A percentile compares a stretch with the other conserved stretches of the same genome.
phyloP scores from a whole-genome alignment of 2,329 filamentous ascomycete species.

The Calonectria leucothoes region DNA sequence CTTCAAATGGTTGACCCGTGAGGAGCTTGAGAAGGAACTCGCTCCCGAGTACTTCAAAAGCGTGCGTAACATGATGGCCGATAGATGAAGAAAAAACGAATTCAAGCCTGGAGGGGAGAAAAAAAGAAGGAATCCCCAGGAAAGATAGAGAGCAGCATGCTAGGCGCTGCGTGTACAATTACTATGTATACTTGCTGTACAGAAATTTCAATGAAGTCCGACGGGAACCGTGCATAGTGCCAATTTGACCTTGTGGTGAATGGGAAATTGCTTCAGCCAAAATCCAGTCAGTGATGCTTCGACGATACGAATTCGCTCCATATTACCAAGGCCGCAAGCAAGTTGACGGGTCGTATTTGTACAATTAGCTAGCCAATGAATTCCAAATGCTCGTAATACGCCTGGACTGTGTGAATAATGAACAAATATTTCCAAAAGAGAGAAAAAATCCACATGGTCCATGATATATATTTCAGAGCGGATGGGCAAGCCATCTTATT shows the following conservation, averaged over 20 bases:
- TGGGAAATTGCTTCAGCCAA: background rate
- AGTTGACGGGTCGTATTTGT: too few relatives aligned
- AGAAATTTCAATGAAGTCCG: constrained; percentile 26
- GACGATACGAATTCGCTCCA: too few relatives aligned
- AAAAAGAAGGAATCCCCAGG: background rate
- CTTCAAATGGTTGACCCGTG: constrained; percentile 92
- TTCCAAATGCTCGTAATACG: too few relatives aligned
- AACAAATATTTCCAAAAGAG: background rate
- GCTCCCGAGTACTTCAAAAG: constrained; percentile 76
- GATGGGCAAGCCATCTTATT: background rate
- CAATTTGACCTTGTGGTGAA: background rate
- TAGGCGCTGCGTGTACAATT: constrained; percentile 43
- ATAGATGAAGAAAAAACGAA: constrained; percentile 64
- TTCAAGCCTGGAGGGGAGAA: background rate
- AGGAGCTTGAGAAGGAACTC: constrained; percentile 81
- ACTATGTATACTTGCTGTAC: constrained; percentile 46
- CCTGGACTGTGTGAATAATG: too few relatives aligned
- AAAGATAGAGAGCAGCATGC: constrained; percentile 28
- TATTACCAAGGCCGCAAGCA: too few relatives aligned
- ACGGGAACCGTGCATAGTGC: background rate
- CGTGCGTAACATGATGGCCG: constrained; percentile 85
- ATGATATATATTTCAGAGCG: background rate
- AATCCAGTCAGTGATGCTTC: too few relatives aligned
- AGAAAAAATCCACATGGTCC: background rate
- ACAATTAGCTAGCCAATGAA: too few relatives aligned